Evolutionary conservation across 2,329 filamentous ascomycete species (phyloP).

Genomic region (Ophiostoma pallidulum): DNA sequence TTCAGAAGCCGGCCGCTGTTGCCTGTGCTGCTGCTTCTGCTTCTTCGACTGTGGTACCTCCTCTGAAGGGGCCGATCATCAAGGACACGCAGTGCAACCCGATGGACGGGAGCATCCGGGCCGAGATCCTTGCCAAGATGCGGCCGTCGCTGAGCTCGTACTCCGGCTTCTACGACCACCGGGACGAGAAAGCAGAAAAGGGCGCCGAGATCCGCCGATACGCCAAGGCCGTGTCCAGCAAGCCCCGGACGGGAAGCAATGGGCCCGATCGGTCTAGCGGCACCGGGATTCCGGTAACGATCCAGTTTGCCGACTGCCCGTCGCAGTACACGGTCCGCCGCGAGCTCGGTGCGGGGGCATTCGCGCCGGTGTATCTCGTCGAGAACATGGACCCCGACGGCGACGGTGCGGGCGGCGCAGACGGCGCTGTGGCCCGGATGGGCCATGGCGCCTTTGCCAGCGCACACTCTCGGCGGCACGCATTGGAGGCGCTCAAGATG

Average conservation of each 20-base stretch:
- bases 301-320: conserved; percentile 57
- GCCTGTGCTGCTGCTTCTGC: conserved; percentile 23
- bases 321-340: conserved; percentile 68
- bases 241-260: conserved; percentile 34
- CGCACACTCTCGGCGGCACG: conserved; percentile 39
- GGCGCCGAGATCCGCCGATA: conserved; percentile 73
- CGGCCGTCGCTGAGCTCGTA: conserved; percentile 67
- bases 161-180: conserved; percentile 69
- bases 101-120: conserved; percentile 64
- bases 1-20: conserved; percentile 27
- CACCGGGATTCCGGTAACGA: conserved; percentile 48
- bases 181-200: conserved; percentile 52
- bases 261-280: conserved; percentile 53
- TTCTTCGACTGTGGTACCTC: conserved; percentile 11
- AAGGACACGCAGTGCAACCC: conserved; percentile 82
- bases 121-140: conserved; percentile 64
- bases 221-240: conserved; percentile 57
- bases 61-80: conserved; percentile 66
- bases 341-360: conserved; percentile 87
- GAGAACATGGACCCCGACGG: conserved; percentile 55
- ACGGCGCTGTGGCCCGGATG: conserved; percentile 33
- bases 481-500: conserved; percentile 85
- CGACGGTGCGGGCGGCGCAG: conserved; percentile 31
- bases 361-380: conserved; percentile 88
- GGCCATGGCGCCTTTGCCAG: conserved; percentile 53